phyloP scores from a whole-genome alignment of 495 filamentous ascomycete genomes.

The Clohesyomyces aquaticus region DNA sequence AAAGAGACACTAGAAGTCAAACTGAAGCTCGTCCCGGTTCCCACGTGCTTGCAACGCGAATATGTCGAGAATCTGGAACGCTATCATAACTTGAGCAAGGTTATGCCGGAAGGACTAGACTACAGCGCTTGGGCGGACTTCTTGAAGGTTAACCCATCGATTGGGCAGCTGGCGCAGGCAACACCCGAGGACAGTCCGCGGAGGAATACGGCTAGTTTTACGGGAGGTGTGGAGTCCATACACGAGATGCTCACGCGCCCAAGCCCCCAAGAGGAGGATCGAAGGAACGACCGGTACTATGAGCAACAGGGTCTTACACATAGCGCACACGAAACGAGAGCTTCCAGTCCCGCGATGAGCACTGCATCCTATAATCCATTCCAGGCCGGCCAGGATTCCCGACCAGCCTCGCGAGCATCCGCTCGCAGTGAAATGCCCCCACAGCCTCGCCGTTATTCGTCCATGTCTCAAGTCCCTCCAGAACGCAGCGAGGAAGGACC shows the following conservation, averaged over 20 bases:
- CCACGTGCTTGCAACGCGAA: conserved; percentile 71
- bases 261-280: conserved; percentile 2
- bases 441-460: conserved; percentile 7
- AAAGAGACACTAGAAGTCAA: conserved; percentile 95
- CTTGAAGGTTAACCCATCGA: conserved; percentile 44
- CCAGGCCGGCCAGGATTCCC: conserved; percentile 35
- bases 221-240: conserved; percentile 32
- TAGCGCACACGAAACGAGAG: conserved; percentile 43
- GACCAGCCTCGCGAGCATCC: conserved; percentile 55
- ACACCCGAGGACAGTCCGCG: background rate
- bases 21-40: conserved; percentile 79
- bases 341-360: conserved; percentile 51
- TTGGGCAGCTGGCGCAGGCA: conserved; percentile 31
- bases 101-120: conserved; percentile 67
- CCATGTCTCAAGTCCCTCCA: background rate
- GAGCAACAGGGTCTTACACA: conserved; percentile 25
- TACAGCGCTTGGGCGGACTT: conserved; percentile 62
- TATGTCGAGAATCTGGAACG: conserved; percentile 67
- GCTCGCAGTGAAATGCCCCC: conserved; percentile 38
- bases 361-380: conserved; percentile 39
- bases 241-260: conserved; percentile 39
- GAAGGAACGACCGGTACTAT: conserved; percentile 1
- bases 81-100: conserved; percentile 63
- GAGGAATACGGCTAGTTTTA: background rate
- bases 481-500: conserved; percentile 46